Evolutionary conservation across 129 eudicot species (phyloP), one percentile per base, ranked within the genome.

Genomic region (Cynara cardunculus): DNA sequence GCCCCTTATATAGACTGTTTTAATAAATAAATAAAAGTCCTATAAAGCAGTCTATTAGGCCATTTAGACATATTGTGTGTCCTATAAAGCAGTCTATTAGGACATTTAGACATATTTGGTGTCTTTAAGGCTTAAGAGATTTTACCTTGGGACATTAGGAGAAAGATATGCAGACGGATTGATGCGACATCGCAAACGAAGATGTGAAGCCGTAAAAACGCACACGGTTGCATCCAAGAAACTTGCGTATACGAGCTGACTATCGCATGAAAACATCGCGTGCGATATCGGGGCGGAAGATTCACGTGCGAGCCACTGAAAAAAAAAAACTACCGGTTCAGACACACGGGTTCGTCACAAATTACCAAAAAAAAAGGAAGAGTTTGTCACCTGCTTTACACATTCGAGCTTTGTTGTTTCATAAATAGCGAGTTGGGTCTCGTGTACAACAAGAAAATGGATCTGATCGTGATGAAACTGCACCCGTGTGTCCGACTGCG

Each of bases 401-500:
- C 96, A 92, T 85, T 92, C 96, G 30, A 94, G 86, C 78, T 92
- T 92, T 34, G 97, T 83, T 10, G 97, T 85, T 81, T 94, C 98
- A 66, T 86, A 94, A 26, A 94, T 92, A 32, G 97, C 94, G 21
- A 94, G 91, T 64, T 94, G 98, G 11, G 98, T 89, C 77, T 94
- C 98, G 31, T 94, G 98, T 26, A 94, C 96, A 78, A 85, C 98
- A 71, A 94, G 94, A 74, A 94, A 89, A 70, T 94, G 97, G 73
- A 80, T 87, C 78, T 94, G 98, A 85, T 94, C 98, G 66, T 90
- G 94, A 86, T 94, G 97, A 86, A 94, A 94, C 56, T 94, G 98
- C 66, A 94, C 98, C 21, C 97, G 96, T 4, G 98, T 94, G 75
- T 94, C 94, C 0, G 98, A 87, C 66, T 79, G 94, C 22, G 89